Base-by-base conservation (phyloP, 345 rosid genomes). In the Sisymbrium irio region DNA sequence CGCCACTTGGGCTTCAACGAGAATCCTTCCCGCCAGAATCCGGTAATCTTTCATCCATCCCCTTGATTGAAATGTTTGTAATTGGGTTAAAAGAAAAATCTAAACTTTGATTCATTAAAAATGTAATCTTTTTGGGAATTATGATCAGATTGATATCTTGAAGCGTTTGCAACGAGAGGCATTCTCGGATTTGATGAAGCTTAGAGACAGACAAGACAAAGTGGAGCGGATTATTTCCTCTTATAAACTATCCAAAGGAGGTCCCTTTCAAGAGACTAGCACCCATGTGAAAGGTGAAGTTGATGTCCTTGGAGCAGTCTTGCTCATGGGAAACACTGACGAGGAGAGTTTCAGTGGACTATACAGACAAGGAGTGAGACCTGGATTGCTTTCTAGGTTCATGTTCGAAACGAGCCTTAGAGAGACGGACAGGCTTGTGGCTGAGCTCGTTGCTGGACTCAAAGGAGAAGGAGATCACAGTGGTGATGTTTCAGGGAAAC, bases 101-200 rank as follows among this genome's bases (percentile, higher is more conserved):
- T n/a, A n/a, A n/a, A n/a, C n/a, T n/a, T n/a, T n/a, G n/a, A n/a
- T n/a, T n/a, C n/a, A n/a, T n/a, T n/a, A n/a, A n/a, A n/a, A n/a
- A n/a, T n/a, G n/a, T n/a, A n/a, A n/a, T n/a, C n/a, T n/a, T n/a
- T n/a, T n/a, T 77, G 15, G 50, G 61, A 30, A 14, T 35, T 56
- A 12, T 65, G 69, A 78, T 65, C 88, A 91, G 98, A 89, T 91
- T 85, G 97, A 91, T 74, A 94, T 89, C 68, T 78, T 94, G 87
- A 94, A 94, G 89, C 85, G 96, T 45, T 83, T 94, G 81, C 97
- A 94, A 54, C 81, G 87, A 62, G 97, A 94, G 85, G 80, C 89
- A 30, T 91, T 94, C 77, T 87, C 97, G 0, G 96, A 91, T 72
- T 69, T 85, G 51, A 89, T 91, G 97, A 91, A 88, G 68, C 89